phyloP scores from a whole-genome alignment of 2,329 filamentous ascomycete species.

The Endothia cerciana region DNA sequence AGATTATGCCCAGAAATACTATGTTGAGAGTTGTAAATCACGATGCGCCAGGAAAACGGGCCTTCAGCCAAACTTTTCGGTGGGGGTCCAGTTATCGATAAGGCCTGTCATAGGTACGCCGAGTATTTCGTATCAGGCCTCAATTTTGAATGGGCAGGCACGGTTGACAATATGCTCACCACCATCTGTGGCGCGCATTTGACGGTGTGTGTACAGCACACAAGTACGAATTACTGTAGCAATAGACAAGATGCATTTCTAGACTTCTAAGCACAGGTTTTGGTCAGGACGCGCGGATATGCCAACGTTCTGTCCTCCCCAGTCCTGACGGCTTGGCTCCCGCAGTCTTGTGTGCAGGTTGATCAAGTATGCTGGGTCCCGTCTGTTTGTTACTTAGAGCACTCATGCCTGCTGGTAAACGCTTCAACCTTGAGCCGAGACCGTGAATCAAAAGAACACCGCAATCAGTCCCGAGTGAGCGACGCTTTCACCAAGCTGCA shows the following conservation, averaged over 20 bases:
- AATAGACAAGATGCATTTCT: no score
- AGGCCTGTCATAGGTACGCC: conserved; percentile 1
- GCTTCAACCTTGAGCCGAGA: background rate
- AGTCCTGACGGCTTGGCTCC: no score
- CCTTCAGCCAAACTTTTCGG: conserved; percentile 25
- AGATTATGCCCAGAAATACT: background rate
- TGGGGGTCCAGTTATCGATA: conserved; percentile 29
- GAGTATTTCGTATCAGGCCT: no score
- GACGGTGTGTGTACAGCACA: background rate
- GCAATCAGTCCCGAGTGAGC: background rate
- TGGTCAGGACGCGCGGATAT: no score
- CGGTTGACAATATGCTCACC: background rate
- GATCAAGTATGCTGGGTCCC: no score
- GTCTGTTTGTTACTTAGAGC: background rate
- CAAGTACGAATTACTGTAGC: background rate
- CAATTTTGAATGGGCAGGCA: no score
- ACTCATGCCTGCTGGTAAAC: background rate
- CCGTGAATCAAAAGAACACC: background rate
- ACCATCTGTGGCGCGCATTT: background rate
- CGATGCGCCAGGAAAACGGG: conserved; percentile 6
- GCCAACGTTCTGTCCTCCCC: no score
- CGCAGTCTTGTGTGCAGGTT: no score
- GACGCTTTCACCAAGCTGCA: background rate
- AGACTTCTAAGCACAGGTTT: no score
- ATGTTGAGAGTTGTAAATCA: conserved; percentile 7